These are phyloP conservation scores for Penicillium occitanis DNA, from an alignment of 2,329 filamentous ascomycete genomes.

Conservation along the genomic window DNA sequence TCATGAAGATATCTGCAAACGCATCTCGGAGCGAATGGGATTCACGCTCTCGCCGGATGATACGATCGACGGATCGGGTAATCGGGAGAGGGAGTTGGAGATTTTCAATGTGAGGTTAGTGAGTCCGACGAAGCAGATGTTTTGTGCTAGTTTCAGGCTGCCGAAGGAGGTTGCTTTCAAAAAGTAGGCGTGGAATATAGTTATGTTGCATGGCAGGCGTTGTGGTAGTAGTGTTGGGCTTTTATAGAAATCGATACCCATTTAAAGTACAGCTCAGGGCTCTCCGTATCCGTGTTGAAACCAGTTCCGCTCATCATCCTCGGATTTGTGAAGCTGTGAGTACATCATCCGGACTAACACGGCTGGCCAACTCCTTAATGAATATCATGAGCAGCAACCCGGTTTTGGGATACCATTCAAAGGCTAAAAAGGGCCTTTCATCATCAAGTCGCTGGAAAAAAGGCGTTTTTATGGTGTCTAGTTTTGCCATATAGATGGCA, in stretches of 20 bases:
- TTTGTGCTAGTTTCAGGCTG: slow-evolving; percentile 87
- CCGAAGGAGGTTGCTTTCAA: slow-evolving; percentile 78
- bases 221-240: background rate
- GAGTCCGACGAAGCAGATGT: slow-evolving; percentile 93
- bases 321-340: too few species aligned
- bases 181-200: slow-evolving; percentile 24
- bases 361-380: too few species aligned
- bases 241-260: slow-evolving; percentile 13
- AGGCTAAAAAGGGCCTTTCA: too few species aligned
- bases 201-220: slow-evolving; percentile 2
- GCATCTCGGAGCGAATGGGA: slow-evolving; percentile 63
- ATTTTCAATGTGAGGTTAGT: slow-evolving; percentile 76
- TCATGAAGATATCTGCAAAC: slow-evolving; percentile 58
- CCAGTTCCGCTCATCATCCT: background rate
- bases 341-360: too few species aligned
- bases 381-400: too few species aligned
- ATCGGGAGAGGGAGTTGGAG: slow-evolving; percentile 60
- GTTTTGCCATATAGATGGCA: too few species aligned
- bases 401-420: too few species aligned
- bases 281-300: background rate
- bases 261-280: background rate
- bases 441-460: too few species aligned
- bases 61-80: slow-evolving; percentile 49
- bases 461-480: too few species aligned
- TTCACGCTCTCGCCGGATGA: slow-evolving; percentile 58